phyloP scores from a whole-genome alignment of 352 stramenopile species.

The Globisporangium cylindrosporum region DNA sequence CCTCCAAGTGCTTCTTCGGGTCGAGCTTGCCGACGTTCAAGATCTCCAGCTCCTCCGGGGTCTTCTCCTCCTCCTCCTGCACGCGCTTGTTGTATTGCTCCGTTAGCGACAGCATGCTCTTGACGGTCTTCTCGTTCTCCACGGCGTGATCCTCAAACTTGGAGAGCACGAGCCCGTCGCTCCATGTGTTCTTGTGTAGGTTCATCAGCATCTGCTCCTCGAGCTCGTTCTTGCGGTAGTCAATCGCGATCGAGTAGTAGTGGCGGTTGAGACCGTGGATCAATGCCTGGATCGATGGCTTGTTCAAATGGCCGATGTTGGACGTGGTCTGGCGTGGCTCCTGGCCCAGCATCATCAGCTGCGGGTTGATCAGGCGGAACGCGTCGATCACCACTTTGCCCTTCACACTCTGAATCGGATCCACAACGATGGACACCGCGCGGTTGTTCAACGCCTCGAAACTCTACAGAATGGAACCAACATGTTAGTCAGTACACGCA shows the following conservation, averaged over 20 bases:
- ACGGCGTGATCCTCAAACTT: conserved; percentile 95
- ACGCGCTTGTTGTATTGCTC: conserved; percentile 97
- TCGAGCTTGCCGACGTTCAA: conserved; percentile 98
- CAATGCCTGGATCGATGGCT: conserved; percentile 96
- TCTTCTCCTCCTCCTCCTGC: conserved; percentile 97
- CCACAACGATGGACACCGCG: conserved; percentile 98
- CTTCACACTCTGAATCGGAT: conserved; percentile 99
- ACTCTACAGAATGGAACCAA: conserved; percentile 38
- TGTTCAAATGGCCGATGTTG: conserved; percentile 99
- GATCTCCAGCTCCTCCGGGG: conserved; percentile 94
- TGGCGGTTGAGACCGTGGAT: conserved; percentile 99
- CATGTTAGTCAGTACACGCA: neutral
- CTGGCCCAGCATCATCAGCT: conserved; percentile 98
- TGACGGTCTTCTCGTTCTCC: conserved; percentile 91
- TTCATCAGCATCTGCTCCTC: conserved; percentile 99
- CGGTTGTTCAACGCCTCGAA: conserved; percentile 98
- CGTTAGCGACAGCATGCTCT: conserved; percentile 94
- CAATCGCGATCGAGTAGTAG: conserved; percentile 98
- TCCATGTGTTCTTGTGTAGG: conserved; percentile 98
- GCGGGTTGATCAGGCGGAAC: conserved; percentile 98
- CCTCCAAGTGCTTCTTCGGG: conserved; percentile 93
- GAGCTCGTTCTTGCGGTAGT: conserved; percentile 99
- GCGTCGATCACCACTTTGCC: conserved; percentile 99
- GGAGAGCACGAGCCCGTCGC: conserved; percentile 91
- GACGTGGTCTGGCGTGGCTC: conserved; percentile 98